Evolutionary conservation across 75 land plant species (phyloP), one percentile per base, ranked within the genome.

Genomic region (Pinus taeda): DNA sequence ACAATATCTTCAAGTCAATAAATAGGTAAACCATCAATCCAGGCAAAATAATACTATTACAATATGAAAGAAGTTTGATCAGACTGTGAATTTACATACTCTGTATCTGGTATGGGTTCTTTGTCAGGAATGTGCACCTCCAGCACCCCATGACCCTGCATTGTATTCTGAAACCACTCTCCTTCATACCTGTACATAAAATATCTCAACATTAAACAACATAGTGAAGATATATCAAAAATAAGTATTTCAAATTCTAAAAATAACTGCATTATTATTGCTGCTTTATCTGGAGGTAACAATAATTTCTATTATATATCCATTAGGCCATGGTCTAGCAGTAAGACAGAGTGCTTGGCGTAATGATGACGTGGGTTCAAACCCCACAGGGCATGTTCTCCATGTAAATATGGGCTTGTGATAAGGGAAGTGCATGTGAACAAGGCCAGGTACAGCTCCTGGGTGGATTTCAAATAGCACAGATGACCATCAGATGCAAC

Each of bases 61-160:
- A 36, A 49, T 24, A 18, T 29, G 24, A 45, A 59, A 26, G 15
- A 59, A 66, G 22, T 15, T 45, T 33, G 73, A 55, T 17, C 17
- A 17, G 67, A 22, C 15, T 77, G 12, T 4, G 21, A 75, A 70
- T 55, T 66, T 62, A 85, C 92, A 75, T 84, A 95, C 98, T 88
- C 84, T 63, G 98, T 89, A 79, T 93, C 94, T 49, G 98, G 98
- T 9, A 86, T 64, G 57, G 98, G 98, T 80, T 90, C 90, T 45
- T 58, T 66, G 30, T 76, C 90, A 67, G 96, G 96, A 66, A 93
- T 80, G 37, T 95, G 90, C 67, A 93, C 96, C 76, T 95, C 92
- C 71, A 95, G 71, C 67, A 95, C 92, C 15, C 98, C 98, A 84
- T 95, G 98, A 36, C 96, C 96, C 70, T 93, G 88, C 96, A 93